Conservation (phyloP, 106 monocot species). For the Platanthera guangdongensis region DNA sequence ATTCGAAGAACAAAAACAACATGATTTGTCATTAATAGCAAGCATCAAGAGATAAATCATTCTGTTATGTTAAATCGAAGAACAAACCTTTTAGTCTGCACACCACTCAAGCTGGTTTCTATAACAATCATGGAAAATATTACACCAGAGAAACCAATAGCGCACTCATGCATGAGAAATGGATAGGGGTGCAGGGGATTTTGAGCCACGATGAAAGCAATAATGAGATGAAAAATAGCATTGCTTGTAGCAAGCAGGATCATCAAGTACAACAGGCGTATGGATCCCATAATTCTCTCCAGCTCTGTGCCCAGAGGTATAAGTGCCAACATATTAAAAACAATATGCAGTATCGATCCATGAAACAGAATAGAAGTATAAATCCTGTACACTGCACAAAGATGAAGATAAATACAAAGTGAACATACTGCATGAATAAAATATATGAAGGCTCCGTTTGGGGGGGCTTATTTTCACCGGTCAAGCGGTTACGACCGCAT, state of each 20-base stretch:
- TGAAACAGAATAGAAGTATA: constrained; percentile 85
- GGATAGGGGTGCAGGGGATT: constrained; percentile 57
- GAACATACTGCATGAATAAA: background rate
- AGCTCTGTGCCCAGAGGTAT: constrained; percentile 78
- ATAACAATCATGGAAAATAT: constrained; percentile 95
- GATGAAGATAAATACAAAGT: constrained; percentile 3
- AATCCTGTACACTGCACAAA: constrained; percentile 78
- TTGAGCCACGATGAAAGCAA: constrained; percentile 58
- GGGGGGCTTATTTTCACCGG: too few relatives aligned
- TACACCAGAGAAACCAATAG: constrained; percentile 92
- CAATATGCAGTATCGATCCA: constrained; percentile 77
- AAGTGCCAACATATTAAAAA: constrained; percentile 95
- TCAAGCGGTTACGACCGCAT: too few relatives aligned
- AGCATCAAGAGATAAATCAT: background rate
- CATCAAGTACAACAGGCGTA: constrained; percentile 77
- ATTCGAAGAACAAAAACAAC: background rate
- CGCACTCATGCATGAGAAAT: constrained; percentile 62
- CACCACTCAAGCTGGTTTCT: constrained; percentile 81
- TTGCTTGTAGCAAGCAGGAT: constrained; percentile 72
- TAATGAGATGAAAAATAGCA: constrained; percentile 61
- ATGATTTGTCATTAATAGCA: background rate
- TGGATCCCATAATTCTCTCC: constrained; percentile 87
- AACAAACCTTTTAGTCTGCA: constrained; percentile 73
- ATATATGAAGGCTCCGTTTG: too few relatives aligned
- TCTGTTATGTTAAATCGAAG: background rate